Evolutionary conservation across 306 rosid species (phyloP), one percentile per base, ranked within the genome.

Genomic region (Glycyrrhiza uralensis): DNA sequence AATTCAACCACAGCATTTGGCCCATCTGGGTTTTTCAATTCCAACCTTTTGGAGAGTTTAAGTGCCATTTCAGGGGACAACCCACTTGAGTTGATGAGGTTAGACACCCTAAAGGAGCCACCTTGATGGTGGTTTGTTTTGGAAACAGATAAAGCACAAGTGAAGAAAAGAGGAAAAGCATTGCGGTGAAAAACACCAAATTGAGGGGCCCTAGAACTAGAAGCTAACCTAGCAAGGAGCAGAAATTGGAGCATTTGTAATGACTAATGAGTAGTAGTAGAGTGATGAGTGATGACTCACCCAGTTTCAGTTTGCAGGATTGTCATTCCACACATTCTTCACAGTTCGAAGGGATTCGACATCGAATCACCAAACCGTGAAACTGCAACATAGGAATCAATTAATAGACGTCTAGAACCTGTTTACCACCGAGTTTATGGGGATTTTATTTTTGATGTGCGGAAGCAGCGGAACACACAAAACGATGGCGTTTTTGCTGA

Each of bases 1-100:
- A 75, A 20, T n/a, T 54, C 39, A 54, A 75, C 33, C 1, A n/a
- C n/a, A n/a, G n/a, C n/a, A n/a, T n/a, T n/a, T n/a, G n/a, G n/a
- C n/a, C n/a, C n/a, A n/a, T n/a, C n/a, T n/a, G n/a, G n/a, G n/a
- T n/a, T n/a, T n/a, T n/a, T n/a, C n/a, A n/a, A n/a, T n/a, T n/a
- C n/a, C n/a, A n/a, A n/a, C n/a, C n/a, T n/a, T n/a, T n/a, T n/a
- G n/a, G n/a, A n/a, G n/a, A n/a, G n/a, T n/a, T 63, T 17, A 1
- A 42, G 7, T n/a, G 84, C 87, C 28, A 30, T 23, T 46, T 79
- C 23, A 4, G 74, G 57, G 12, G 83, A 74, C 15, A 80, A 49
- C 60, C 81, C 86, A 41, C 63, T 51, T 20, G 76, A 74, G 26
- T 80, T 71, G 8, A 52, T 71, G 59, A 66, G 19, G 6, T 3